Percentiles rank a stretch among this genome's conserved stretches.
Evolutionary conservation across 1,284 basidiomycete genomes (phyloP).

Genomic region (Takashimella koratensis): DNA sequence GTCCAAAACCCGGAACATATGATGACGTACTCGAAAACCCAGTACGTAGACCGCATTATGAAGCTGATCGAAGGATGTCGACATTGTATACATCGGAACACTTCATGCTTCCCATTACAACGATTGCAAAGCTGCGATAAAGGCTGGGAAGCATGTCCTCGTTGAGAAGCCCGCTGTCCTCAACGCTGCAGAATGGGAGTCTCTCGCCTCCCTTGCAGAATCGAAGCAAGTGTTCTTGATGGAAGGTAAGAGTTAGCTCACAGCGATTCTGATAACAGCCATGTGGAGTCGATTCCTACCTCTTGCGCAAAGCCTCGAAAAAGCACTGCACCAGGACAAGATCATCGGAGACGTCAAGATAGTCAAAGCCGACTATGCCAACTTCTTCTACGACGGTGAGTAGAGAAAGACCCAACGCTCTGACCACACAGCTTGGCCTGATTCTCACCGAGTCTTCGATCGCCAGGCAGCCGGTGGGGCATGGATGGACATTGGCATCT

Average conservation of each 20-base stretch:
- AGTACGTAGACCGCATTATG: too few relatives aligned
- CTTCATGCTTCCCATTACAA: constrained; percentile 52
- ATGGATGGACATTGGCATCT: constrained; percentile 52
- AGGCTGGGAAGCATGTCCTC: constrained; percentile 50
- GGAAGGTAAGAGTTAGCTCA: constrained; percentile 36
- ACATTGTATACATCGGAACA: constrained; percentile 54
- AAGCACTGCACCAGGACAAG: constrained; percentile 38
- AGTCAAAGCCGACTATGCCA: constrained; percentile 17
- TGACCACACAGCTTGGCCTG: constrained; percentile 4
- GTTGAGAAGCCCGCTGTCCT: constrained; percentile 52
- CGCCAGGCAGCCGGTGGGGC: constrained; percentile 52
- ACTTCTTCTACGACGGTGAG: constrained; percentile 9
- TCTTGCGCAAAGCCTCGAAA: constrained; percentile 38
- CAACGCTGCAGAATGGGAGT: constrained; percentile 50
- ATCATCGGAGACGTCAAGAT: constrained; percentile 42
- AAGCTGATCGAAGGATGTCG: constrained; percentile 41
- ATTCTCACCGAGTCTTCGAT: constrained; percentile 47
- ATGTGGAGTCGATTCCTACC: constrained; percentile 50
- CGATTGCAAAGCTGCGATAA: constrained; percentile 47
- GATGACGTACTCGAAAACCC: constrained; percentile 46
- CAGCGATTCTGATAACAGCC: constrained; percentile 14
- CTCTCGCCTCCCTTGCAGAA: constrained; percentile 46
- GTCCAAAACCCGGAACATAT: constrained; percentile 42
- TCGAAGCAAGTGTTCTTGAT: constrained; percentile 45
- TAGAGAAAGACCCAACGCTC: not conserved